phyloP scores from a whole-genome alignment of 345 rosid species.

The Lumnitzera littorea region DNA sequence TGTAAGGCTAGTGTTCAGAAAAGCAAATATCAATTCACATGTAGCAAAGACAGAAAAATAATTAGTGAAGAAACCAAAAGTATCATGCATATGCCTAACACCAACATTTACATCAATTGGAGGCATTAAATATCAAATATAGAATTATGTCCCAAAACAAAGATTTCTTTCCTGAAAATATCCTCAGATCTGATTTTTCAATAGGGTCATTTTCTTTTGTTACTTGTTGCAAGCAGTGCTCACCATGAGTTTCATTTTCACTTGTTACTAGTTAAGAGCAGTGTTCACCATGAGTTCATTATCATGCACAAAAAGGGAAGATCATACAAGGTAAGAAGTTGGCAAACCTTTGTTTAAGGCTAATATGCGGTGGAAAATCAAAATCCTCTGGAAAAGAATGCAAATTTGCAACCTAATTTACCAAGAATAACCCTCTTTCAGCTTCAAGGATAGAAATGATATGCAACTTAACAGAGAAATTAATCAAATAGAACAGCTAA shows the following conservation, averaged over 20 bases:
- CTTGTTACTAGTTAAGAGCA: neutral
- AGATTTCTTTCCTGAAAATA: neutral
- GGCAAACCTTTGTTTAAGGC: constrained; percentile 68
- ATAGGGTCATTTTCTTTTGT: neutral
- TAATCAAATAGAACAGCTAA: neutral
- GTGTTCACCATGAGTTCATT: too few relatives aligned
- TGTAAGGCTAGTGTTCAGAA: too few relatives aligned
- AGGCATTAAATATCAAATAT: neutral
- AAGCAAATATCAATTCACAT: too few relatives aligned
- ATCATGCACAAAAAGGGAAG: neutral
- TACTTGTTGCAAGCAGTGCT: neutral
- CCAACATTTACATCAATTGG: too few relatives aligned
- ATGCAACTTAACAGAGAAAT: too few relatives aligned
- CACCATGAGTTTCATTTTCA: neutral
- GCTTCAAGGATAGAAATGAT: too few relatives aligned
- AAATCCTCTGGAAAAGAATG: constrained; percentile 87
- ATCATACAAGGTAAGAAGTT: neutral
- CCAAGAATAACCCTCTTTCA: neutral
- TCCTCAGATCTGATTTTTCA: neutral
- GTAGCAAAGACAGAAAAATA: too few relatives aligned
- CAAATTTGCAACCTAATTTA: constrained; percentile 71
- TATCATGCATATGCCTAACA: too few relatives aligned
- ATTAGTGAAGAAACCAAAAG: too few relatives aligned
- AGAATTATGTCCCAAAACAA: neutral
- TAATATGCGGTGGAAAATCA: constrained; percentile 57